Conservation (phyloP, 306 rosid species). For the Lathyrus aphaca region DNA sequence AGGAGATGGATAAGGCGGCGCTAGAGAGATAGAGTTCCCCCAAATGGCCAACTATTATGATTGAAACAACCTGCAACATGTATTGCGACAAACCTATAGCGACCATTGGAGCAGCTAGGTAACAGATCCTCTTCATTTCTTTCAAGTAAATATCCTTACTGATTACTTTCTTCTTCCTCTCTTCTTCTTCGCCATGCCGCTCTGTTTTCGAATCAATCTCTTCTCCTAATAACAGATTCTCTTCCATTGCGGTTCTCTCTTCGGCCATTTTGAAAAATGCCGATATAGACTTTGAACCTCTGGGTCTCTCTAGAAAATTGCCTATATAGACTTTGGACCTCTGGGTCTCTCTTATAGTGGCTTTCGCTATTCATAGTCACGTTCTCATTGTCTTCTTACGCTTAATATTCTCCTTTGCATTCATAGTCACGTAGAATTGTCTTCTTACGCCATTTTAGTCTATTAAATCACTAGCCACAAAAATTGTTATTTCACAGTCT, state of each 20-base stretch:
- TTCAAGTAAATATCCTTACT: conserved; percentile 39
- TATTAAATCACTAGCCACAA: too few relatives aligned
- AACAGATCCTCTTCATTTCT: conserved; percentile 53
- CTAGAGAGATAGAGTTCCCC: conserved; percentile 63
- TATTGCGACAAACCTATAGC: conserved; percentile 50
- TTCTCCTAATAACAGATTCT: conserved; percentile 32
- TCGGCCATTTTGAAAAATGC: not conserved
- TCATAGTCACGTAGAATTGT: too few relatives aligned
- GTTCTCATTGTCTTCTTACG: too few relatives aligned
- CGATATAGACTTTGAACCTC: not conserved
- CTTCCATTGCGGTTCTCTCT: conserved; percentile 37
- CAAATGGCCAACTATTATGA: conserved; percentile 65
- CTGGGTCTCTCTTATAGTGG: not conserved
- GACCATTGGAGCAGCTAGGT: conserved; percentile 57
- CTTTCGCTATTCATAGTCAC: not conserved
- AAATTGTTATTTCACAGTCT: too few relatives aligned
- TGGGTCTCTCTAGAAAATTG: not conserved
- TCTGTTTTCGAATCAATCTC: not conserved
- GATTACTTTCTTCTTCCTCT: not conserved
- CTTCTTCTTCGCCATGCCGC: not conserved
- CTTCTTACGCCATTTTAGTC: too few relatives aligned
- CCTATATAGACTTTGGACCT: not conserved
- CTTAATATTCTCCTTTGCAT: too few relatives aligned
- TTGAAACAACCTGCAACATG: conserved; percentile 52
- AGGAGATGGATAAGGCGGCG: conserved; percentile 57